Evolutionary conservation across 257 asterid genomes (phyloP).

Genomic region (Penstemon barbatus): DNA sequence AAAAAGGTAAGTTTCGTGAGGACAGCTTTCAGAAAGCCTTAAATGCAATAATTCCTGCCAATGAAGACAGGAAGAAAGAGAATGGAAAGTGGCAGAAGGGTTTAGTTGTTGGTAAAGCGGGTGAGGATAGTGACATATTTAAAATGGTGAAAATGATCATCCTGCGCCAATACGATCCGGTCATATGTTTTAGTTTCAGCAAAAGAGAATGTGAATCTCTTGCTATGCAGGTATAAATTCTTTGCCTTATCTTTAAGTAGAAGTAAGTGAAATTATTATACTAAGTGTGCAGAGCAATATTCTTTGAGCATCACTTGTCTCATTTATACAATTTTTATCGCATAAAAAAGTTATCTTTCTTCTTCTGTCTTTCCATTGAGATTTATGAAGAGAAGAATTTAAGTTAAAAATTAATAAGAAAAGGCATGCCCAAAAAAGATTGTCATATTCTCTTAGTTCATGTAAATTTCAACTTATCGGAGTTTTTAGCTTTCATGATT

Average conservation of each 20-base stretch:
- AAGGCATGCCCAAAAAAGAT: neutral
- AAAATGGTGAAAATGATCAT: slow-evolving; percentile 98
- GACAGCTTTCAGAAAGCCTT: slow-evolving; percentile 94
- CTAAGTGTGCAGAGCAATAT: neutral
- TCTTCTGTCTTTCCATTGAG: slow-evolving; percentile 5
- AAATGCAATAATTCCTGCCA: slow-evolving; percentile 73
- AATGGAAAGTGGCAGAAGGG: slow-evolving; percentile 80
- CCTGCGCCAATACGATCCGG: slow-evolving; percentile 93
- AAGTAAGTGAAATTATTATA: neutral
- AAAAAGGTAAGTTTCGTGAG: slow-evolving; percentile 91
- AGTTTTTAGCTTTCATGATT: neutral
- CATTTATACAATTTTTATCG: neutral
- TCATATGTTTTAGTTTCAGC: slow-evolving; percentile 99
- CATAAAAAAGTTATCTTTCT: neutral
- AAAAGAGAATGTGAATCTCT: slow-evolving; percentile 97
- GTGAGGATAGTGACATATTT: slow-evolving; percentile 91
- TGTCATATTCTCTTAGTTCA: slow-evolving; percentile 14
- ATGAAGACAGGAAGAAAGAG: slow-evolving; percentile 64
- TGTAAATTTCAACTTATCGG: neutral
- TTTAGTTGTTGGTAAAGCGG: slow-evolving; percentile 66
- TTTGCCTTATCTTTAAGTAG: slow-evolving; percentile 6
- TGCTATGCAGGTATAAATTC: slow-evolving; percentile 85
- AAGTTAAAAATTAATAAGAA: neutral
- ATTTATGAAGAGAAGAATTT: neutral
- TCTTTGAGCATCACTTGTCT: neutral